Conservation (phyloP, 2,329 filamentous ascomycete species). For the Cordyceps cateniannulata region DNA sequence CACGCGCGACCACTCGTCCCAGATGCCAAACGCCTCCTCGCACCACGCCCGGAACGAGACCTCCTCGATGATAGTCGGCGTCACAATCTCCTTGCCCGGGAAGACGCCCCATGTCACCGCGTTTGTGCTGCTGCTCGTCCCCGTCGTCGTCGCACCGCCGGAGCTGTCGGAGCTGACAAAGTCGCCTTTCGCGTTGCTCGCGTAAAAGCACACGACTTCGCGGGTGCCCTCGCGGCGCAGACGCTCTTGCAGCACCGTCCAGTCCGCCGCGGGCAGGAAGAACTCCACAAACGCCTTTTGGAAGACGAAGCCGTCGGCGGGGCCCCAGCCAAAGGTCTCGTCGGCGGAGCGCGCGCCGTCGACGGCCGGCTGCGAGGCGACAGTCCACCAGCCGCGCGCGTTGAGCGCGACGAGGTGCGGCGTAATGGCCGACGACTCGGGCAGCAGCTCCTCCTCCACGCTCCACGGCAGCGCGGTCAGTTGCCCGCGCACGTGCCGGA, state of each 20-base stretch:
- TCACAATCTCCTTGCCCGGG: slow-evolving; percentile 90
- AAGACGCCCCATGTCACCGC: slow-evolving; percentile 97
- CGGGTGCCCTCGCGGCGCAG: slow-evolving; percentile 53
- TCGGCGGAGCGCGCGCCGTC: slow-evolving; percentile 76
- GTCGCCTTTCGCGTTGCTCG: slow-evolving; percentile 69
- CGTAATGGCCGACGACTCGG: slow-evolving; percentile 79
- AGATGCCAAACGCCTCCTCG: slow-evolving; percentile 94
- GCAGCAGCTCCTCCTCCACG: slow-evolving; percentile 69
- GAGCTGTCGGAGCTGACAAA: slow-evolving; percentile 63
- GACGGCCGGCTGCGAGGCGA: slow-evolving; percentile 90
- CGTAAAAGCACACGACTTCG: slow-evolving; percentile 78
- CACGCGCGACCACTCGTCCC: slow-evolving; percentile 86
- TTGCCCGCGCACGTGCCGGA: slow-evolving; percentile 71
- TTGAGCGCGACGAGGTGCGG: slow-evolving; percentile 71
- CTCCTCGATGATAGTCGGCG: slow-evolving; percentile 93
- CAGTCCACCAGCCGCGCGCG: slow-evolving; percentile 84
- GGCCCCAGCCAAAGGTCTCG: slow-evolving; percentile 86
- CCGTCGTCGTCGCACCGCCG: slow-evolving; percentile 21
- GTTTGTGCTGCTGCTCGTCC: slow-evolving; percentile 64
- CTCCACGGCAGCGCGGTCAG: slow-evolving; percentile 86
- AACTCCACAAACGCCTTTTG: slow-evolving; percentile 98
- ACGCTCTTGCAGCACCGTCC: slow-evolving; percentile 57
- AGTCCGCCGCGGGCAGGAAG: slow-evolving; percentile 73
- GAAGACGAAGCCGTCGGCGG: slow-evolving; percentile 87
- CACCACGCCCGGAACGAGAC: slow-evolving; percentile 91